Base-by-base conservation (phyloP, 768 basidiomycete species). In the Rickenella mellea region DNA sequence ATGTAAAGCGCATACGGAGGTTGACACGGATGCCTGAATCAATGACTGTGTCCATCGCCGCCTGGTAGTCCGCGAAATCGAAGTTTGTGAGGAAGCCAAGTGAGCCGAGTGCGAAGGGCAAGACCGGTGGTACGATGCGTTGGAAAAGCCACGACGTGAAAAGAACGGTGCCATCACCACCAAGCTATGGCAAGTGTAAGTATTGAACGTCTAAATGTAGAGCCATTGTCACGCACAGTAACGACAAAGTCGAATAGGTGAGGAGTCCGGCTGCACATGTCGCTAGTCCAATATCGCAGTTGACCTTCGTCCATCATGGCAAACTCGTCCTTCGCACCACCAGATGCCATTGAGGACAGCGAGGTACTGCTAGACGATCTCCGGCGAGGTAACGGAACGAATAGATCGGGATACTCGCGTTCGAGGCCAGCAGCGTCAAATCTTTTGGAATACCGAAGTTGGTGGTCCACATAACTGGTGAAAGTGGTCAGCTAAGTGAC, bases 91-190 rank as follows among this genome's bases (percentile, higher is more conserved):
- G 83, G 66, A 99, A 99, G 36, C 96, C 94, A 20, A 99, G 76
- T 4, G 94, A 97, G 32, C 96, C 96, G 21, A 99, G 74, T 1
- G 96, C 93, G 59, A 99, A 99, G 1, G 96, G 82, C 11, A 99
- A 81, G 27, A 98, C 91, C 10, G 96, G 96, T n/a, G 96, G 96
- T 12, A 98, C 96, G 54, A 99, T 90, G 41, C 82, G 80, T 60
- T 99, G 96, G 69, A 99, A 99, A 25, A 99, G 70, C 96, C 96
- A 98, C 3, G 96, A 98, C 5, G 96, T 96, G 66, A 97, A 99
- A 12, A 99, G 76, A 2, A 98, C 93, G 0, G 96, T 99, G 11
- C 96, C 96, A 58, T 99, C 96, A 8, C 96, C 96, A 36, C 96
- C 96, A 47, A 98, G 81, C 93, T 97, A 55, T 24, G 31, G 27